phyloP scores from a whole-genome alignment of 2,329 filamentous ascomycete species.

The Paracamarosporium sp. region DNA sequence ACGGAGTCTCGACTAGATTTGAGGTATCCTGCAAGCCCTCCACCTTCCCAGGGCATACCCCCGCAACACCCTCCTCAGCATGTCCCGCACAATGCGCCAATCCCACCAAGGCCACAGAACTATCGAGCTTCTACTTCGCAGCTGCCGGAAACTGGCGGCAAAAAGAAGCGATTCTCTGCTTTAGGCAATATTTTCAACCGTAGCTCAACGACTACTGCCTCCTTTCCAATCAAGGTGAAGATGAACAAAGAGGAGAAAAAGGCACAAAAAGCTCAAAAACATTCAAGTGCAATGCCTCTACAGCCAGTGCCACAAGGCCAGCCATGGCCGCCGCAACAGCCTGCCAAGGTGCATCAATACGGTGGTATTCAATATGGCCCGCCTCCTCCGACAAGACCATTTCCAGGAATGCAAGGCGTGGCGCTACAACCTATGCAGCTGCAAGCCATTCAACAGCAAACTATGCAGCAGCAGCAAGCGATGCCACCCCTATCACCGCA shows the following conservation, averaged over 20 bases:
- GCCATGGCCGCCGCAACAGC: slow-evolving; percentile 26
- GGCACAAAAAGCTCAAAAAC: slow-evolving; percentile 37
- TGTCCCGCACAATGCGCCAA: slow-evolving; percentile 6
- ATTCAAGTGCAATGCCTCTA: slow-evolving; percentile 23
- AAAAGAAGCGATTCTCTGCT: slow-evolving; percentile 55
- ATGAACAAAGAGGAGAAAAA: slow-evolving; percentile 48
- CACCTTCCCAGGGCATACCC: slow-evolving; percentile 30
- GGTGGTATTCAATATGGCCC: slow-evolving; percentile 21
- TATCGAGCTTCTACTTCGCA: slow-evolving; percentile 21
- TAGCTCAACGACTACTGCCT: slow-evolving; percentile 39
- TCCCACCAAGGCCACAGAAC: slow-evolving; percentile 16
- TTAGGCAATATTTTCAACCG: slow-evolving; percentile 53
- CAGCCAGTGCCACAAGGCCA: slow-evolving; percentile 15
- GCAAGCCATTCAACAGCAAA: slow-evolving; percentile 14
- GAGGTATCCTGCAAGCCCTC: slow-evolving; percentile 28
- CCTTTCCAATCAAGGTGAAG: slow-evolving; percentile 36
- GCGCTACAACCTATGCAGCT: slow-evolving; percentile 20
- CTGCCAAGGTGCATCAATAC: slow-evolving; percentile 23
- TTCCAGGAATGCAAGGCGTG: slow-evolving; percentile 24
- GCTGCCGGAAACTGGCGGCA: slow-evolving; percentile 32
- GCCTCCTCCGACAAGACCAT: slow-evolving; percentile 19
- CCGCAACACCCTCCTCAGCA: slow-evolving; percentile 23
- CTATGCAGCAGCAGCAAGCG: slow-evolving; percentile 13
- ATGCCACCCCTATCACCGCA: slow-evolving; percentile 7
- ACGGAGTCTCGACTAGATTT: slow-evolving; percentile 37